These are phyloP conservation scores for Blastobotrys serpentis DNA, from an alignment of 1,139 yeast genomes.

Conservation along the genomic window DNA sequence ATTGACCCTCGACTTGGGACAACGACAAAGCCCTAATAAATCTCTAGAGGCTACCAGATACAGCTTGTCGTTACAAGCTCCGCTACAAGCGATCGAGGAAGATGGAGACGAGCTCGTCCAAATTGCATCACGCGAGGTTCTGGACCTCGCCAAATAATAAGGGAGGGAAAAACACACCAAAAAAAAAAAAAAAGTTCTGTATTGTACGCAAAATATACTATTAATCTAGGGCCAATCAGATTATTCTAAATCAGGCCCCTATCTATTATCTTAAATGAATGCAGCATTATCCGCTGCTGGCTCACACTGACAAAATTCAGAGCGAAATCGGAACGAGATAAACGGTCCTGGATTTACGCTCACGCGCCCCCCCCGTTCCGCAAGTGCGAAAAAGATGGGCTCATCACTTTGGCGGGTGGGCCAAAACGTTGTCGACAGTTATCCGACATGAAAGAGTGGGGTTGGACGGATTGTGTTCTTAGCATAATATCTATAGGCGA, in stretches of 20 bases:
- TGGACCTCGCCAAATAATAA: slow-evolving; percentile 8
- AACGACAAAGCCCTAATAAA: background rate
- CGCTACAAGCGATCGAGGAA: slow-evolving; percentile 24
- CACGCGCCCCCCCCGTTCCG: background rate
- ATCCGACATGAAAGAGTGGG: background rate
- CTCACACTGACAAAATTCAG: no score
- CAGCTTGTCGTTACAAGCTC: slow-evolving; percentile 22
- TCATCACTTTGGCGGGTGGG: background rate
- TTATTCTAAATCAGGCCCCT: no score
- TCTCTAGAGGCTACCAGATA: slow-evolving; percentile 17
- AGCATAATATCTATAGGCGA: no score
- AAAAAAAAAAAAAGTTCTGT: no score
- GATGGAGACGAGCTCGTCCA: slow-evolving; percentile 20
- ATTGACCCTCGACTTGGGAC: slow-evolving; percentile 20
- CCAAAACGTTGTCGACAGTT: background rate
- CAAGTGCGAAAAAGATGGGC: background rate
- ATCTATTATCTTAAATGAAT: no score
- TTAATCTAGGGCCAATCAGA: no score
- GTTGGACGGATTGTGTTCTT: background rate
- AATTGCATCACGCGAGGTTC: slow-evolving; percentile 21
- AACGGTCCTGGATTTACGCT: no score
- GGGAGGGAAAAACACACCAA: no score
- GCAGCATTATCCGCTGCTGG: no score
- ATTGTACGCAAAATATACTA: no score
- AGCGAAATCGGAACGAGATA: no score